Evolutionary conservation across 148 eudicot genomes (phyloP).

Genomic region (Persicaria maculosa): DNA sequence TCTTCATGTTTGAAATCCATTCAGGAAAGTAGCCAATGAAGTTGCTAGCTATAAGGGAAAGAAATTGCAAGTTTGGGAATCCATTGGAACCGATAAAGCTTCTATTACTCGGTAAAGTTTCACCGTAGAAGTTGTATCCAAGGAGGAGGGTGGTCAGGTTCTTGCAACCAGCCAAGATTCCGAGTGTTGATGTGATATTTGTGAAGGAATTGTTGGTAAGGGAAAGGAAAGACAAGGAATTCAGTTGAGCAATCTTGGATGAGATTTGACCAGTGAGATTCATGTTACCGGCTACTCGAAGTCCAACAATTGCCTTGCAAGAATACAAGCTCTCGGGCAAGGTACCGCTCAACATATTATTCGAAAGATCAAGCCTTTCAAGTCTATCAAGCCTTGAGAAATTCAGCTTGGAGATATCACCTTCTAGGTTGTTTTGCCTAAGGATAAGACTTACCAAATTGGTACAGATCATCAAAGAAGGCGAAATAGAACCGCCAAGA

Average conservation of each 20-base stretch:
- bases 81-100: slow-evolving; percentile 11
- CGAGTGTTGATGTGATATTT: slow-evolving; percentile 49
- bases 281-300: slow-evolving; percentile 53
- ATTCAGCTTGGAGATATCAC: slow-evolving; percentile 59
- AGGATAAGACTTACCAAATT: slow-evolving; percentile 44
- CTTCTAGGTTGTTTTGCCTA: slow-evolving; percentile 55
- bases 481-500: slow-evolving; percentile 54
- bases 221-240: slow-evolving; percentile 67
- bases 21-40: no score
- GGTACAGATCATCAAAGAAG: slow-evolving; percentile 63
- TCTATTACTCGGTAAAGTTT: slow-evolving; percentile 40
- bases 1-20: no score
- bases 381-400: slow-evolving; percentile 53
- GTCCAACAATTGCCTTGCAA: slow-evolving; percentile 64
- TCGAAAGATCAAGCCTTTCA: slow-evolving; percentile 58
- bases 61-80: background rate
- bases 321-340: slow-evolving; percentile 58
- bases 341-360: slow-evolving; percentile 51
- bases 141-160: slow-evolving; percentile 16
- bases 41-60: no score
- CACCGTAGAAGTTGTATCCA: slow-evolving; percentile 50
- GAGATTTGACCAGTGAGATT: slow-evolving; percentile 48
- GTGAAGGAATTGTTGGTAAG: slow-evolving; percentile 62
- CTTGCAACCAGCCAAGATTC: slow-evolving; percentile 42
- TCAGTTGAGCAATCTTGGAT: slow-evolving; percentile 34